Conservation (phyloP, 148 eudicot species). For the Rhododendron mucronatum region DNA sequence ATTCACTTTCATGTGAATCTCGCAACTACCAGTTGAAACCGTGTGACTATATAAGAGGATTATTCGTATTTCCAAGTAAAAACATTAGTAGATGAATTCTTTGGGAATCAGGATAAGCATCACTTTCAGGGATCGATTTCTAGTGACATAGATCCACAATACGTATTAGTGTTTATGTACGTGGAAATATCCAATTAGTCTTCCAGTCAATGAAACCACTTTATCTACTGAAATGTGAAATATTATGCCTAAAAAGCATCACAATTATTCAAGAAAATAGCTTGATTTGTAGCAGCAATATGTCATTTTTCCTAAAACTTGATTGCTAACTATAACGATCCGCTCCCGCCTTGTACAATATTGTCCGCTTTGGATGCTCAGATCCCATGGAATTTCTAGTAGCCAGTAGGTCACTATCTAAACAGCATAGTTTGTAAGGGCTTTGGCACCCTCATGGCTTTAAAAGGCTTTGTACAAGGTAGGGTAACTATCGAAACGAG, state of each 20-base stretch:
- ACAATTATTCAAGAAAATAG: background rate
- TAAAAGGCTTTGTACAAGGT: background rate
- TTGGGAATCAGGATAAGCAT: background rate
- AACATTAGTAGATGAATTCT: background rate
- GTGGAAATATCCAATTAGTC: background rate
- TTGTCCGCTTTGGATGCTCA: background rate
- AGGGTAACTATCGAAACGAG: background rate
- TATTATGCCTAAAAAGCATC: background rate
- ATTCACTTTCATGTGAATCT: background rate
- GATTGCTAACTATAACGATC: background rate
- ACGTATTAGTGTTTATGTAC: background rate
- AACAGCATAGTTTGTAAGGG: background rate
- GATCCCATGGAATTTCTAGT: background rate
- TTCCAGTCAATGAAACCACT: background rate
- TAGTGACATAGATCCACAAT: background rate
- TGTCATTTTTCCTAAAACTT: background rate
- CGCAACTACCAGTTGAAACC: background rate
- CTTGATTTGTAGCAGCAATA: background rate
- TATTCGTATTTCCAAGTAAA: background rate
- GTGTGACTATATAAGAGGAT: background rate
- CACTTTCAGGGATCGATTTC: background rate
- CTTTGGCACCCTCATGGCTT: too few relatives aligned
- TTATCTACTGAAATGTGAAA: background rate
- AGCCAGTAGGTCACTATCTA: background rate
- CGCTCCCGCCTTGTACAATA: background rate